A percentile compares a stretch with the other conserved stretches of the same genome.
Conservation (phyloP, 176 grass and related monocot genomes). For the Eragrostis curvula region DNA sequence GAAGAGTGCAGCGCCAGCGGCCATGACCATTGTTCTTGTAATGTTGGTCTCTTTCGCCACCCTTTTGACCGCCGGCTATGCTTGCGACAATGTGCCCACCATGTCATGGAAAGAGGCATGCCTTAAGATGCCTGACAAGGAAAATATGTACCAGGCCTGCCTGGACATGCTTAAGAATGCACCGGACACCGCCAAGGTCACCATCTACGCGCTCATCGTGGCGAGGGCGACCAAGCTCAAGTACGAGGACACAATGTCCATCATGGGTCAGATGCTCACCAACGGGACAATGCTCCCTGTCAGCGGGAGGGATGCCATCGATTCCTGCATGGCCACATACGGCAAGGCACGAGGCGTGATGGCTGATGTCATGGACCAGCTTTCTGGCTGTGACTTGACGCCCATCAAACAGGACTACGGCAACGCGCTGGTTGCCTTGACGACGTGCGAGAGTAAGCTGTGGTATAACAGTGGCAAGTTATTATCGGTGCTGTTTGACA, state of each 20-base stretch:
- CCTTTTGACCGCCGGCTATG: background rate
- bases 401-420: too few species aligned
- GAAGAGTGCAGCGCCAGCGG: background rate
- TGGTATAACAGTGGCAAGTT: too few species aligned
- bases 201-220: background rate
- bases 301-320: too few species aligned
- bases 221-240: background rate
- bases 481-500: too few species aligned
- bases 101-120: background rate
- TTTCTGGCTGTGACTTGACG: too few species aligned
- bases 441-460: background rate
- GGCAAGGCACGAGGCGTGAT: too few species aligned
- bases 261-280: background rate
- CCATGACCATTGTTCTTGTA: background rate
- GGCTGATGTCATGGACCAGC: too few species aligned
- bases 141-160: too few species aligned
- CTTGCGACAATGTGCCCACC: slow-evolving; percentile 4
- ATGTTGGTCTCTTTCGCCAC: background rate
- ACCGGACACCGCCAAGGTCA: background rate
- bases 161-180: background rate
- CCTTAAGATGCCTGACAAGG: background rate
- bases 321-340: too few species aligned
- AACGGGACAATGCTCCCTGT: too few species aligned
- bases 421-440: too few species aligned
- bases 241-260: background rate